Percentiles rank a stretch among this genome's conserved stretches.
These are phyloP conservation scores for Biscogniauxia sp. DNA, from an alignment of 2,329 filamentous ascomycete species.

Conservation along the genomic window DNA sequence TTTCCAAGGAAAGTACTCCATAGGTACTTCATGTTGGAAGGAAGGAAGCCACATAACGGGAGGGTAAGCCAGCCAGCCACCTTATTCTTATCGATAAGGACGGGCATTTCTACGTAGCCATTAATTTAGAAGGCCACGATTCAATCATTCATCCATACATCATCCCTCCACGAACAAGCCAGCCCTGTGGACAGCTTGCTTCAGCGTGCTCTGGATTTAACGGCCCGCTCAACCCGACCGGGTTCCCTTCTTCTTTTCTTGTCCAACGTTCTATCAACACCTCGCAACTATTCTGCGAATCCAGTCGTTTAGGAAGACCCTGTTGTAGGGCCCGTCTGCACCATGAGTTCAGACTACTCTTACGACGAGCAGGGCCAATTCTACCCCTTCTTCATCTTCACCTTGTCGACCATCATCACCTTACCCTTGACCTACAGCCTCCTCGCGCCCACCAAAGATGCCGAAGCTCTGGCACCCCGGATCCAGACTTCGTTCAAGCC, in stretches of 20 bases:
- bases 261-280: constrained; percentile 3
- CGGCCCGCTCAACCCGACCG: constrained; percentile 9
- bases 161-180: constrained; percentile 6
- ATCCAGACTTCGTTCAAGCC: constrained; percentile 81
- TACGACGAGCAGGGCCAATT: constrained; percentile 99
- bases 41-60: not conserved
- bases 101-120: constrained; percentile 16
- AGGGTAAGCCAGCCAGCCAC: not conserved
- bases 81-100: constrained; percentile 25
- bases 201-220: constrained; percentile 21
- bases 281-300: constrained; percentile 4
- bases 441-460: constrained; percentile 71
- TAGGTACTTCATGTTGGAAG: no score
- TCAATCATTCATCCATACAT: constrained; percentile 18
- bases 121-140: not conserved
- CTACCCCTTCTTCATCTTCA: constrained; percentile 98
- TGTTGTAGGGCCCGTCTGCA: constrained; percentile 37
- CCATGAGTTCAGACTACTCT: constrained; percentile 92
- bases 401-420: constrained; percentile 81
- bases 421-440: constrained; percentile 87
- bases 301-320: constrained; percentile 23
- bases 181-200: constrained; percentile 12
- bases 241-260: constrained; percentile 5
- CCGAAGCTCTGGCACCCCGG: constrained; percentile 76
- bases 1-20: not conserved